A percentile compares a stretch with the other conserved stretches of the same genome.
Conservation (phyloP, 495 filamentous ascomycete species). For the Penicillium crystallinum region DNA sequence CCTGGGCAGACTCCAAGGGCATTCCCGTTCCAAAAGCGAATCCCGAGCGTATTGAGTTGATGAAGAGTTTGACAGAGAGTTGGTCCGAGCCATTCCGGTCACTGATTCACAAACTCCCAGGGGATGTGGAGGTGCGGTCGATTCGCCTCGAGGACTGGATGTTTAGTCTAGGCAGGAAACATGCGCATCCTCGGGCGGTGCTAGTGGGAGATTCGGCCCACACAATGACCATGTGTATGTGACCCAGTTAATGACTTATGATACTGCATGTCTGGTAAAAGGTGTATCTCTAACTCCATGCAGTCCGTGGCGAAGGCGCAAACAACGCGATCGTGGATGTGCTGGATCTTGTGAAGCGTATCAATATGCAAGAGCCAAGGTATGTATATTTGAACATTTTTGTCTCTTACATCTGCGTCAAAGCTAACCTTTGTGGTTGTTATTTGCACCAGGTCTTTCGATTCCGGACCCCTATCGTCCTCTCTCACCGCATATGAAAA, state of each 20-base stretch:
- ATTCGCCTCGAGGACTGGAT: constrained; percentile 56
- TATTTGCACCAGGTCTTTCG: constrained; percentile 7
- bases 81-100: constrained; percentile 55
- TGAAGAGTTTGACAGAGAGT: constrained; percentile 46
- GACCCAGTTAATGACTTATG: background rate
- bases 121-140: constrained; percentile 41
- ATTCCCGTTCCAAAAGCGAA: constrained; percentile 40
- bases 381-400: background rate
- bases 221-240: constrained; percentile 54
- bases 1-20: constrained; percentile 43
- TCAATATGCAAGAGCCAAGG: constrained; percentile 13
- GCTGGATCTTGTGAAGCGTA: constrained; percentile 28
- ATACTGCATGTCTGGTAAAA: background rate
- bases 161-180: constrained; percentile 19
- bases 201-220: constrained; percentile 51
- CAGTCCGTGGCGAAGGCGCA: constrained; percentile 53
- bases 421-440: background rate
- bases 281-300: background rate
- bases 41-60: constrained; percentile 40
- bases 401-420: background rate
- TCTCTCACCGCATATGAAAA: constrained; percentile 47
- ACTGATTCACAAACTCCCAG: constrained; percentile 41
- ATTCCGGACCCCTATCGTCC: constrained; percentile 5
- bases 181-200: constrained; percentile 37
- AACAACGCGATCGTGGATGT: constrained; percentile 56